A percentile compares a stretch with the other conserved stretches of the same genome.
phyloP scores from a whole-genome alignment of 805 yeast genomes.

The Sugiyamaella chiloensis region DNA sequence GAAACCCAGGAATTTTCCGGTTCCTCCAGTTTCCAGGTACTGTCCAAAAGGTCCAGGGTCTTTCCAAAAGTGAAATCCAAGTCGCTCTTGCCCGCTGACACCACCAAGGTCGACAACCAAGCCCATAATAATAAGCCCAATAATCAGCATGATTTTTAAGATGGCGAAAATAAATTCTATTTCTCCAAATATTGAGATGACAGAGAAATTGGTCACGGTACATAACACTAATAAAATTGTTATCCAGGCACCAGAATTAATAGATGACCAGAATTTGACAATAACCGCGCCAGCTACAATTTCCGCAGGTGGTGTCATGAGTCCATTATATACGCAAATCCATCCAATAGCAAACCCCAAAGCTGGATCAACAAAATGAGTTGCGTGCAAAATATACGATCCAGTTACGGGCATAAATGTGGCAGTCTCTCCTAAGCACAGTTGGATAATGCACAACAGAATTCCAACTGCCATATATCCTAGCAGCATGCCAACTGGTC shows the following conservation, averaged over 20 bases:
- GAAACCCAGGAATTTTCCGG: slow-evolving; percentile 51
- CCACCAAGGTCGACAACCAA: slow-evolving; percentile 70
- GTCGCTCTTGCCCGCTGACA: slow-evolving; percentile 68
- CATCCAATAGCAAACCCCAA: slow-evolving; percentile 69
- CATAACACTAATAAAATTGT: slow-evolving; percentile 47
- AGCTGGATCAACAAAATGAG: slow-evolving; percentile 61
- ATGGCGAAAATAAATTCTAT: slow-evolving; percentile 56
- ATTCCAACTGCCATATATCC: slow-evolving; percentile 70
- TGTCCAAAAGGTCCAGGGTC: slow-evolving; percentile 63
- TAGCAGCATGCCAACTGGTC: slow-evolving; percentile 54
- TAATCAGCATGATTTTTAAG: slow-evolving; percentile 60
- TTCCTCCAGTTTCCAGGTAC: slow-evolving; percentile 39
- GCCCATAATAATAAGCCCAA: slow-evolving; percentile 63
- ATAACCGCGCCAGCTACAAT: slow-evolving; percentile 59
- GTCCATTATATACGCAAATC: slow-evolving; percentile 54
- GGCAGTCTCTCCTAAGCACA: slow-evolving; percentile 67
- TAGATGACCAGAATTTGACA: slow-evolving; percentile 51
- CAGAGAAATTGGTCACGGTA: slow-evolving; percentile 42
- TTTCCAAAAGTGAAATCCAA: slow-evolving; percentile 68
- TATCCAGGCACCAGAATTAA: slow-evolving; percentile 53
- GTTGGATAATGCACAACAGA: slow-evolving; percentile 65
- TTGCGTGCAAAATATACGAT: slow-evolving; percentile 64
- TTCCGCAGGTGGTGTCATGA: slow-evolving; percentile 60
- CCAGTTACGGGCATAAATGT: slow-evolving; percentile 62
- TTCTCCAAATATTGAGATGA: slow-evolving; percentile 46